Evolutionary conservation across 352 stramenopile species (phyloP).

Genomic region (Thalassiosira livingstoniorum): DNA sequence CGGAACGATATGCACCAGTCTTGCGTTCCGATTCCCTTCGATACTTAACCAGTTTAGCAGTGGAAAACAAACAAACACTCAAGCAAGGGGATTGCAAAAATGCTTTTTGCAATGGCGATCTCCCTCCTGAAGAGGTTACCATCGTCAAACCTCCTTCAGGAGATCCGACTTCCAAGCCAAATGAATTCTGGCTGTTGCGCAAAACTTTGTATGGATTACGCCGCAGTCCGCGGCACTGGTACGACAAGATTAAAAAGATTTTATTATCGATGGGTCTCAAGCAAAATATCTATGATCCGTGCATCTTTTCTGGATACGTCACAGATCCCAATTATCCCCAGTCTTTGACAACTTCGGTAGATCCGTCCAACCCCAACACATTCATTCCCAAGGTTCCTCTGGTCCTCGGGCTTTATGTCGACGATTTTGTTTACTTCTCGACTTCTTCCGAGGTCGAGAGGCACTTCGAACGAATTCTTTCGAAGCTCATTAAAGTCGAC

Average conservation of each 20-base stretch:
- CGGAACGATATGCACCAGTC: too few species aligned
- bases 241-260: conserved; percentile 26
- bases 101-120: too few species aligned
- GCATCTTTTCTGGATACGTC: conserved; percentile 9
- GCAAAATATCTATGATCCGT: conserved; percentile 26
- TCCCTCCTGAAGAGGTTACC: conserved; percentile 33
- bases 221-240: conserved; percentile 35
- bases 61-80: conserved; percentile 29
- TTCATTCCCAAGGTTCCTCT: too few species aligned
- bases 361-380: too few species aligned
- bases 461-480: background rate
- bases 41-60: conserved; percentile 32
- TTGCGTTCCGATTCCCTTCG: conserved; percentile 35
- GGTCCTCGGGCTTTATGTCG: too few species aligned
- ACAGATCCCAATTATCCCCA: background rate
- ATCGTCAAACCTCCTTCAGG: too few species aligned
- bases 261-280: conserved; percentile 23
- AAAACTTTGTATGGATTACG: conserved; percentile 50
- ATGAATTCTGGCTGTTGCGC: conserved; percentile 33
- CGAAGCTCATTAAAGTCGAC: conserved; percentile 11
- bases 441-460: background rate
- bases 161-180: conserved; percentile 8
- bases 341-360: too few species aligned
- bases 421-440: too few species aligned
- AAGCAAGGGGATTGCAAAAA: conserved; percentile 65